Conservation (phyloP, 2,329 filamentous ascomycete genomes). For the Massarina eburnea region DNA sequence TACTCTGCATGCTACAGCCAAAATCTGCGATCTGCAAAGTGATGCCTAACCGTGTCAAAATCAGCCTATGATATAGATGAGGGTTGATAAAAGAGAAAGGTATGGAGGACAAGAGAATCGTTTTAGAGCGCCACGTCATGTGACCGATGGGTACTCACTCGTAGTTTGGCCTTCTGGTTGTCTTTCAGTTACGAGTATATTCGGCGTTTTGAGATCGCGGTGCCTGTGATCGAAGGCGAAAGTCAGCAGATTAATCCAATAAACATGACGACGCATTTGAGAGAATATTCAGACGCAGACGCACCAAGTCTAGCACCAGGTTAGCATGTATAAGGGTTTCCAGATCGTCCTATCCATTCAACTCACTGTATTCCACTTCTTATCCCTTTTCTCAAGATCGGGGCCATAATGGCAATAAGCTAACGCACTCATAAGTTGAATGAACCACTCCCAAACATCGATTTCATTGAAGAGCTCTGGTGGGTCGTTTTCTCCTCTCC, state of each 20-base stretch:
- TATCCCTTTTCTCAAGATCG: slow-evolving; percentile 3
- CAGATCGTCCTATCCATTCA: too few relatives aligned
- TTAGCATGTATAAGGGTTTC: too few relatives aligned
- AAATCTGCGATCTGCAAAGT: slow-evolving; percentile 9
- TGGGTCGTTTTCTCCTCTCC: not conserved
- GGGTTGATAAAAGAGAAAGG: too few relatives aligned
- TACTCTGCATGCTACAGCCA: slow-evolving; percentile 5
- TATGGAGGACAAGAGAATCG: too few relatives aligned
- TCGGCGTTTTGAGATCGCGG: slow-evolving; percentile 9
- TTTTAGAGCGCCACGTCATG: too few relatives aligned
- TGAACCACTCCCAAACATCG: slow-evolving; percentile 11
- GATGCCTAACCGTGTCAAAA: not conserved
- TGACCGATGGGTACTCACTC: not conserved
- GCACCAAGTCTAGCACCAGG: too few relatives aligned
- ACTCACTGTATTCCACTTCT: not conserved
- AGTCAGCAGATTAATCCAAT: not conserved
- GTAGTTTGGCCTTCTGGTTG: slow-evolving; percentile 4
- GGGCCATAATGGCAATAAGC: slow-evolving; percentile 10
- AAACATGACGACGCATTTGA: too few relatives aligned
- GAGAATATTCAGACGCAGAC: too few relatives aligned
- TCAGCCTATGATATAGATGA: not conserved
- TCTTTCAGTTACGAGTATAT: slow-evolving; percentile 2
- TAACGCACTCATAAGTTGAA: slow-evolving; percentile 8
- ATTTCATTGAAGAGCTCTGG: slow-evolving; percentile 4
- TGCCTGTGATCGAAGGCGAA: not conserved